Conservation (phyloP, 2,329 filamentous ascomycete species). For the Cercospora janseana region DNA sequence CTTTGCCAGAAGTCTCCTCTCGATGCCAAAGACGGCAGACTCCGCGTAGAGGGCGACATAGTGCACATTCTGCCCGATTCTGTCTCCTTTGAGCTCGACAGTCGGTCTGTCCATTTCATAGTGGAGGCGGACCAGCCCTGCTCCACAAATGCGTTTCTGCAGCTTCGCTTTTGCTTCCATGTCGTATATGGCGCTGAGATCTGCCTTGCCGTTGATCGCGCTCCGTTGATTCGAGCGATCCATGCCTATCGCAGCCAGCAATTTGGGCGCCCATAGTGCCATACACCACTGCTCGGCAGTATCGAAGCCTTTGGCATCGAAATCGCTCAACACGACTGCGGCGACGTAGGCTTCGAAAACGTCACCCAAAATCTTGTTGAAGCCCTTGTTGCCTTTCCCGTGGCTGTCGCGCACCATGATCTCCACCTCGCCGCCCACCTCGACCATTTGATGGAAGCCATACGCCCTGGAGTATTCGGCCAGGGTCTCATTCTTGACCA, state of each 20-base stretch:
- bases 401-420: constrained; percentile 26
- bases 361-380: constrained; percentile 75
- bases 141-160: constrained; percentile 32
- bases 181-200: constrained; percentile 36
- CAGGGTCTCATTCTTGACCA: constrained; percentile 79
- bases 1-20: constrained; percentile 59
- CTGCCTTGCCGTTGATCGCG: constrained; percentile 6
- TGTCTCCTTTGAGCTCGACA: constrained; percentile 57
- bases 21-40: constrained; percentile 61
- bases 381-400: constrained; percentile 51
- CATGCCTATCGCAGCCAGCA: constrained; percentile 39
- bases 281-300: constrained; percentile 69
- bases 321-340: constrained; percentile 69
- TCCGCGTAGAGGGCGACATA: constrained; percentile 64
- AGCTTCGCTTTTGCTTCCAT: constrained; percentile 42
- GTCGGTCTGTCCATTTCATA: constrained; percentile 54
- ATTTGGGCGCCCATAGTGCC: constrained; percentile 66
- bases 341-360: constrained; percentile 90
- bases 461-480: constrained; percentile 68
- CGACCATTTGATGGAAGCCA: constrained; percentile 64
- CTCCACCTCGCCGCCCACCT: constrained; percentile 42
- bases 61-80: constrained; percentile 50
- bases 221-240: constrained; percentile 7
- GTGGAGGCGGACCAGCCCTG: constrained; percentile 38
- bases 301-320: constrained; percentile 56